Evolutionary conservation across 176 grass and related monocot genomes (phyloP).

Genomic region (Puya raimondii): DNA sequence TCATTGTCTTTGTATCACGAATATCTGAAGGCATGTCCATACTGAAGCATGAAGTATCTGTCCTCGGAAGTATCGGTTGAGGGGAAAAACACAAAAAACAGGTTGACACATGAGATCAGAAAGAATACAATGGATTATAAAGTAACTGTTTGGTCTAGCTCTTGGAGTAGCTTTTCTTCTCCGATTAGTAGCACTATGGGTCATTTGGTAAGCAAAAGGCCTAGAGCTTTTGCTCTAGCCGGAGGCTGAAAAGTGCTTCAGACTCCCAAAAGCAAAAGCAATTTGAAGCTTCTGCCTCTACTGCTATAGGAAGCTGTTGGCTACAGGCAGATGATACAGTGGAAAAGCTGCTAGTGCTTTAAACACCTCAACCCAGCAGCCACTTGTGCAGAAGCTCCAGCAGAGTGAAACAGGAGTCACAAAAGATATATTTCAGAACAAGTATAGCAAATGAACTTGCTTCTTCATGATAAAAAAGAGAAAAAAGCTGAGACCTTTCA

Average conservation of each 20-base stretch:
- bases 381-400: no score
- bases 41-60: constrained; percentile 35
- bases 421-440: background rate
- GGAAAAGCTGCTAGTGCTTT: background rate
- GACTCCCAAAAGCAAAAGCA: background rate
- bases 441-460: background rate
- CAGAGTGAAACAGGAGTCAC: no score
- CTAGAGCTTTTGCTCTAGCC: no score
- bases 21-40: constrained; percentile 40
- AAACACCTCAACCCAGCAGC: no score
- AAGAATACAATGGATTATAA: constrained; percentile 1
- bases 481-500: constrained; percentile 48
- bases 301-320: no score
- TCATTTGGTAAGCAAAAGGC: no score
- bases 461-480: constrained; percentile 8
- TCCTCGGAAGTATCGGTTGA: constrained; percentile 6
- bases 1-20: constrained; percentile 31
- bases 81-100: constrained; percentile 12
- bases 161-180: no score
- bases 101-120: background rate
- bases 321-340: no score
- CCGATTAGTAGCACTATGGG: no score
- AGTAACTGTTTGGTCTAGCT: no score
- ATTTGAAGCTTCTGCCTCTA: no score
- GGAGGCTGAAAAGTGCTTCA: background rate